These are phyloP conservation scores for Chaetomium cochliodes DNA, from an alignment of 495 filamentous ascomycete species.

Conservation along the genomic window DNA sequence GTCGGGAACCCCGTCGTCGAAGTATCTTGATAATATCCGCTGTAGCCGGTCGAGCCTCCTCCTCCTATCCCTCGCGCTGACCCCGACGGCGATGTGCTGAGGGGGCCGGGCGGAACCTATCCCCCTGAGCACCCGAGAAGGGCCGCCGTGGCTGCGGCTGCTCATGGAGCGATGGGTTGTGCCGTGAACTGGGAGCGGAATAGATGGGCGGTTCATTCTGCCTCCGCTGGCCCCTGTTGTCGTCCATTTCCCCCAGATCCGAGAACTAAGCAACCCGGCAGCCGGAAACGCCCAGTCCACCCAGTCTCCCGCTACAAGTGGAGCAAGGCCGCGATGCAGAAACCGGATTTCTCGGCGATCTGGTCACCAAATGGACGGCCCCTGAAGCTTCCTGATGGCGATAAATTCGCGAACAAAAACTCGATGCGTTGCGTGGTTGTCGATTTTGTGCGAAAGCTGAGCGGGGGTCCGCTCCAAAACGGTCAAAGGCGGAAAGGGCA, in stretches of 20 bases:
- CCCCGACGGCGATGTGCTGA: conserved; percentile 45
- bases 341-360: conserved; percentile 53
- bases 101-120: conserved; percentile 51
- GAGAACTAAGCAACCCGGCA: conserved; percentile 41
- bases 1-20: conserved; percentile 48
- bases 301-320: conserved; percentile 60
- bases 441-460: neutral
- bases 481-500: neutral
- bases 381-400: conserved; percentile 20
- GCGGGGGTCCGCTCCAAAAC: neutral
- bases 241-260: conserved; percentile 64
- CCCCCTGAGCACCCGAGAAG: conserved; percentile 42
- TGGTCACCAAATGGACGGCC: conserved; percentile 35
- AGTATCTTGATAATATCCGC: conserved; percentile 56
- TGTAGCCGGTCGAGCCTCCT: conserved; percentile 51
- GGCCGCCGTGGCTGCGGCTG: conserved; percentile 45
- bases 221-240: conserved; percentile 63
- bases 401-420: conserved; percentile 16
- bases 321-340: conserved; percentile 51
- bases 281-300: conserved; percentile 45
- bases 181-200: conserved; percentile 45
- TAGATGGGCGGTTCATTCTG: conserved; percentile 62
- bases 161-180: conserved; percentile 42
- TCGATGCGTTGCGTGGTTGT: conserved; percentile 15
- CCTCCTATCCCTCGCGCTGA: conserved; percentile 43